phyloP scores from a whole-genome alignment of 352 stramenopile genomes.

The Phytophthora kernoviae region DNA sequence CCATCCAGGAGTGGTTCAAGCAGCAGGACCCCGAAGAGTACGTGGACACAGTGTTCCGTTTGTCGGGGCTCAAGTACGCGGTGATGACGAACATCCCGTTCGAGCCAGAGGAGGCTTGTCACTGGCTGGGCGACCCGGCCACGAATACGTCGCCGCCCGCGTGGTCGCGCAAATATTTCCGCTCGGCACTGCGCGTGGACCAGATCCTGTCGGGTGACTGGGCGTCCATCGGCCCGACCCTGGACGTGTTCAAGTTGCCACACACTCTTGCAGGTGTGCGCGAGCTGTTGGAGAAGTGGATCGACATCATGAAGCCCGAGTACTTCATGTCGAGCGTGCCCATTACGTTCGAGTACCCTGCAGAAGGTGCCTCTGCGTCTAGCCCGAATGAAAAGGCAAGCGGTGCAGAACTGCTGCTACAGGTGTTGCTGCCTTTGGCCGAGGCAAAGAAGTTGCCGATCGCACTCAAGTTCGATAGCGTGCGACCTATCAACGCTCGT shows the following conservation, averaged over 20 bases:
- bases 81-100: slow-evolving; percentile 97
- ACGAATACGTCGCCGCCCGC: slow-evolving; percentile 44
- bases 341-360: slow-evolving; percentile 83
- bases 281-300: slow-evolving; percentile 90
- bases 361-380: slow-evolving; percentile 30
- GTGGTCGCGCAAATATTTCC: slow-evolving; percentile 80
- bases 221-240: slow-evolving; percentile 67
- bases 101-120: slow-evolving; percentile 54
- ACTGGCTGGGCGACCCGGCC: slow-evolving; percentile 54
- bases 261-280: slow-evolving; percentile 80
- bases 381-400: slow-evolving; percentile 32
- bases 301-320: slow-evolving; percentile 91
- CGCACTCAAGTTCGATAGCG: slow-evolving; percentile 94
- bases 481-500: slow-evolving; percentile 88
- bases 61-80: slow-evolving; percentile 85
- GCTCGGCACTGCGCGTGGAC: slow-evolving; percentile 91
- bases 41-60: slow-evolving; percentile 75
- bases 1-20: slow-evolving; percentile 86
- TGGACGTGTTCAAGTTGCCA: slow-evolving; percentile 55
- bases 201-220: slow-evolving; percentile 90
- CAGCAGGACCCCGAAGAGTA: slow-evolving; percentile 73
- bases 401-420: slow-evolving; percentile 73
- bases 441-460: slow-evolving; percentile 89
- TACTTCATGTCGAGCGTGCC: slow-evolving; percentile 96
- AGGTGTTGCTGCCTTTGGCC: slow-evolving; percentile 91